Evolutionary conservation across 1,284 basidiomycete genomes (phyloP).

Genomic region (Apiotrichum mycotoxinovorans): DNA sequence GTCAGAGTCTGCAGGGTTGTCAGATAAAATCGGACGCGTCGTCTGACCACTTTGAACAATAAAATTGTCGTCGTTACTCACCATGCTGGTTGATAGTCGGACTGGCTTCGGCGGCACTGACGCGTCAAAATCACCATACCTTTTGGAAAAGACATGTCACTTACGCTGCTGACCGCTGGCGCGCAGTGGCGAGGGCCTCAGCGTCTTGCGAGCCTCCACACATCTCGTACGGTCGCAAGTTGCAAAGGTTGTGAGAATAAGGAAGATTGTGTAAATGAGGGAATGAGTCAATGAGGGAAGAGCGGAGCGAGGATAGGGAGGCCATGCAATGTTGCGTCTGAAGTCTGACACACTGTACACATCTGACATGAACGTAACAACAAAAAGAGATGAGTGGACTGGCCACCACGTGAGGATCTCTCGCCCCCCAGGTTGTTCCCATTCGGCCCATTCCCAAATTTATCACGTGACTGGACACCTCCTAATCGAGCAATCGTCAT

Average conservation of each 20-base stretch:
- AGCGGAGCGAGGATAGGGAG: too few relatives aligned
- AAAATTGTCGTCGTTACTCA: conserved; percentile 15
- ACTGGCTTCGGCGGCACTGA: conserved; percentile 22
- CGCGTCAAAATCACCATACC: background rate
- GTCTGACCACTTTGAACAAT: background rate
- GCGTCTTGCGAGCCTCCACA: background rate
- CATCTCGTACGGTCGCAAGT: background rate
- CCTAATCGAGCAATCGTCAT: too few relatives aligned
- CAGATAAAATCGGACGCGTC: background rate
- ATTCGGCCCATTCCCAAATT: too few relatives aligned
- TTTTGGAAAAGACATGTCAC: background rate
- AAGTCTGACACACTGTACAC: too few relatives aligned
- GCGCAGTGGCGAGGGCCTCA: background rate
- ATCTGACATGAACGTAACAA: too few relatives aligned
- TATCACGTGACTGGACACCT: too few relatives aligned
- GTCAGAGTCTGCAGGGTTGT: conserved; percentile 1
- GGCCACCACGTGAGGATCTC: too few relatives aligned
- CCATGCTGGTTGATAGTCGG: conserved; percentile 34
- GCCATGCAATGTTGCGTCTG: too few relatives aligned
- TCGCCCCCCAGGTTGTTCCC: too few relatives aligned
- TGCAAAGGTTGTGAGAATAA: background rate
- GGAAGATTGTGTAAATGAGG: background rate
- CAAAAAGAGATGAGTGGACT: too few relatives aligned
- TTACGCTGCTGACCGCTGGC: background rate
- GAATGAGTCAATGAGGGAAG: background rate